Conservation (phyloP, 2,329 filamentous ascomycete species). For the Fusarium palustre region DNA sequence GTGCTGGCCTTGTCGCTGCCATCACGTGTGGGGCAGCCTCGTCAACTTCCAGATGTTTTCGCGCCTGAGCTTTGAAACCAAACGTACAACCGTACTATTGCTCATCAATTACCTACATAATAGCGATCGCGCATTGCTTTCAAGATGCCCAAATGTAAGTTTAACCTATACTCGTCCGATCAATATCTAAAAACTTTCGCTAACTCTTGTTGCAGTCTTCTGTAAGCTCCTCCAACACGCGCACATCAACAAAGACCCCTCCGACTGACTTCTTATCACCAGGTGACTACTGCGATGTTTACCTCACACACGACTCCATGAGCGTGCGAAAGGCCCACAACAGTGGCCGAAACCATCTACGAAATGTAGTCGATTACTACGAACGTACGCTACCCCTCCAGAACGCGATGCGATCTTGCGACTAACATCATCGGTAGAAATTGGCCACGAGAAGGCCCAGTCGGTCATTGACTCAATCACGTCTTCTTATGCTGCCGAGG, state of each 20-base stretch:
- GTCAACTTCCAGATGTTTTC: slow-evolving; percentile 42
- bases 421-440: slow-evolving; percentile 69
- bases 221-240: slow-evolving; percentile 37
- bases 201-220: slow-evolving; percentile 42
- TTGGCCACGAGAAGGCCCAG: slow-evolving; percentile 98
- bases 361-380: slow-evolving; percentile 99
- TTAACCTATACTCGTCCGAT: slow-evolving; percentile 10
- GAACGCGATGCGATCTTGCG: background rate
- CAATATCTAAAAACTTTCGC: slow-evolving; percentile 50
- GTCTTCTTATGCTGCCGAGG: slow-evolving; percentile 92
- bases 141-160: slow-evolving; percentile 91
- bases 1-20: slow-evolving; percentile 40
- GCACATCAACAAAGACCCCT: slow-evolving; percentile 21
- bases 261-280: slow-evolving; percentile 49
- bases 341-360: slow-evolving; percentile 92
- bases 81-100: slow-evolving; percentile 16
- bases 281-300: slow-evolving; percentile 99
- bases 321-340: slow-evolving; percentile 99
- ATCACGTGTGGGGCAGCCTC: slow-evolving; percentile 51
- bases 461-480: slow-evolving; percentile 99
- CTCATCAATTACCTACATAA: slow-evolving; percentile 21
- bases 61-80: slow-evolving; percentile 26
- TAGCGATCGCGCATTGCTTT: slow-evolving; percentile 27
- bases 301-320: slow-evolving; percentile 99
- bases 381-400: slow-evolving; percentile 71